Percentiles rank a stretch among this genome's conserved stretches.
Evolutionary conservation across 2,329 filamentous ascomycete genomes (phyloP).

Genomic region (Hypoxylon sp.): DNA sequence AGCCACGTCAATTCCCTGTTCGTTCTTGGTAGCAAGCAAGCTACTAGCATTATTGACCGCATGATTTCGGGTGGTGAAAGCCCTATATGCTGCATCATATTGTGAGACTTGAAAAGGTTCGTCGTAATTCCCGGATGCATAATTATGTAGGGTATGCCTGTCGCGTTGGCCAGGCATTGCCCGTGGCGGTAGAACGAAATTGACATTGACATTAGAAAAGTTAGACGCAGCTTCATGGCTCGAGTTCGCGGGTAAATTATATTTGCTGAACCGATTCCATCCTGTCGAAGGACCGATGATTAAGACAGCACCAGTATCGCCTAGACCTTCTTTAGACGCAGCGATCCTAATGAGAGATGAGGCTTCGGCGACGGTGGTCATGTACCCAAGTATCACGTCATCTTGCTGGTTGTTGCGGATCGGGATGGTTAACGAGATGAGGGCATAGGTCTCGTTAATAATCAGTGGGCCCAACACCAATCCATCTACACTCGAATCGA

Average conservation of each 20-base stretch:
- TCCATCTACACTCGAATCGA: conserved; percentile 64
- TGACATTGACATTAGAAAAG: conserved; percentile 64
- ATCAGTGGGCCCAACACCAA: conserved; percentile 83
- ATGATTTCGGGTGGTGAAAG: conserved; percentile 67
- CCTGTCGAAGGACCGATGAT: conserved; percentile 76
- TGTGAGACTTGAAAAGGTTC: conserved; percentile 69
- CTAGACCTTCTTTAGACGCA: conserved; percentile 77
- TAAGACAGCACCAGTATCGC: conserved; percentile 77
- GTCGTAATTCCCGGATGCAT: conserved; percentile 59
- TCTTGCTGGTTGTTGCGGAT: conserved; percentile 76
- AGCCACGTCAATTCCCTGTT: conserved; percentile 77
- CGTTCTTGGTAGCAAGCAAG: conserved; percentile 78
- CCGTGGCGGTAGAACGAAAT: conserved; percentile 73
- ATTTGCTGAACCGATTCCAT: conserved; percentile 74
- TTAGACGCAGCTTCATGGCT: conserved; percentile 57
- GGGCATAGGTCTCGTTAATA: conserved; percentile 79
- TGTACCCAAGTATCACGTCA: conserved; percentile 81
- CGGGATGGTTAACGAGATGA: conserved; percentile 86
- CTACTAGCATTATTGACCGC: conserved; percentile 77
- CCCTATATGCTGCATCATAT: conserved; percentile 75
- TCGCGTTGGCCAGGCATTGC: conserved; percentile 58
- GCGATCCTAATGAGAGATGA: conserved; percentile 74
- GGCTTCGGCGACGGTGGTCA: conserved; percentile 84
- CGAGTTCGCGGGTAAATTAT: conserved; percentile 62
- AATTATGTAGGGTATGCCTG: conserved; percentile 65